phyloP scores from a whole-genome alignment of 768 basidiomycete species.

The Hypsizygus marmoreus region DNA sequence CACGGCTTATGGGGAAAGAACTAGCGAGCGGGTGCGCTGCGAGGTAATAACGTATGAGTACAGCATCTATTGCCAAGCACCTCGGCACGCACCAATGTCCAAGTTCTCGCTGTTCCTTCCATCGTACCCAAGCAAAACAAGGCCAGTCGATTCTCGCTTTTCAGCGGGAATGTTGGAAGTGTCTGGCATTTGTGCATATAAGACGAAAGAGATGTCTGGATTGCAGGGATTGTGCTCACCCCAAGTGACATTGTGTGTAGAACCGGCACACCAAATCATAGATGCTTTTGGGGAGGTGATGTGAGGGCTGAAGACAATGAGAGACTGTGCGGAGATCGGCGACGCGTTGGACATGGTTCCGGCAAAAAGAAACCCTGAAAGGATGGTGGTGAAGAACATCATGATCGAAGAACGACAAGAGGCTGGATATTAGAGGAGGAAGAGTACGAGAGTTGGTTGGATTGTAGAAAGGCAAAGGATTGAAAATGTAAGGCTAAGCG shows the following conservation, averaged over 20 bases:
- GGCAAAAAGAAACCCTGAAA: constrained; percentile 11
- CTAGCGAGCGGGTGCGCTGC: constrained; percentile 29
- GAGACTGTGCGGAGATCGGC: constrained; percentile 11
- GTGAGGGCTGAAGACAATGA: constrained; percentile 23
- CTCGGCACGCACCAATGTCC: constrained; percentile 39
- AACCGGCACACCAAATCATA: constrained; percentile 20
- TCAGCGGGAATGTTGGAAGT: constrained; percentile 37
- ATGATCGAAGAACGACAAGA: background rate
- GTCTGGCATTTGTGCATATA: constrained; percentile 12
- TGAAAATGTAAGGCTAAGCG: constrained; percentile 2
- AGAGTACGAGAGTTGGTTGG: background rate
- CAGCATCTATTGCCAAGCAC: background rate
- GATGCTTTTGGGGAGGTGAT: constrained; percentile 22
- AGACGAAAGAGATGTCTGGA: constrained; percentile 1
- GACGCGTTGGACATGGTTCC: constrained; percentile 11
- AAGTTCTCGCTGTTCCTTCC: constrained; percentile 45
- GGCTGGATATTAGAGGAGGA: background rate
- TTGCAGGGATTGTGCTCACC: constrained; percentile 14
- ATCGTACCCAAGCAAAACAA: constrained; percentile 43
- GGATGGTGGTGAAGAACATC: constrained; percentile 15
- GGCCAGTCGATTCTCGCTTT: constrained; percentile 31
- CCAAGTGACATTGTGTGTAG: constrained; percentile 25
- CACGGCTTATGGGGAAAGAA: constrained; percentile 21
- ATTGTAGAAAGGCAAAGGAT: background rate
- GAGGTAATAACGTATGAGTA: background rate